phyloP scores from a whole-genome alignment of 495 filamentous ascomycete genomes.

The Penicillium subrubescens region DNA sequence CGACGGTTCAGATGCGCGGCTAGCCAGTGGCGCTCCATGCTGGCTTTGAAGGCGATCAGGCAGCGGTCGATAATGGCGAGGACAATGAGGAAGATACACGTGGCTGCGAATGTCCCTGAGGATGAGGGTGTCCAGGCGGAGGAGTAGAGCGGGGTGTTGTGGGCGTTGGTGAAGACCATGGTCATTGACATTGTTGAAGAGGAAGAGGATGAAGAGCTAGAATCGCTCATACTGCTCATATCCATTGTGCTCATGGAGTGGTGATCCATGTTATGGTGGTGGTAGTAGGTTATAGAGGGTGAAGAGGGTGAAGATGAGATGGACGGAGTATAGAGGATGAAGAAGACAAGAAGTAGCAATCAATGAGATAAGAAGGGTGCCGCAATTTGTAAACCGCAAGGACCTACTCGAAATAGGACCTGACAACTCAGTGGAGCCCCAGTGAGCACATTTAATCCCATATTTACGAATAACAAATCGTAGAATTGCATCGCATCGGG shows the following conservation, averaged over 20 bases:
- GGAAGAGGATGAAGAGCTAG: slow-evolving; percentile 8
- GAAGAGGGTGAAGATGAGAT: not conserved
- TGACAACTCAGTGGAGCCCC: not conserved
- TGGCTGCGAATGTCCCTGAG: slow-evolving; percentile 73
- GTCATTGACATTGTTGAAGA: slow-evolving; percentile 32
- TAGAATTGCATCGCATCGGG: not conserved
- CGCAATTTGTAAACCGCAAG: not conserved
- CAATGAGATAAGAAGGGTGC: not conserved
- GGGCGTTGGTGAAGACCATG: slow-evolving; percentile 63
- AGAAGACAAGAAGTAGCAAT: slow-evolving; percentile 4
- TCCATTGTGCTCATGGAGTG: slow-evolving; percentile 20
- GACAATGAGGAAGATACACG: slow-evolving; percentile 83
- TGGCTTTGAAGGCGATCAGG: slow-evolving; percentile 65
- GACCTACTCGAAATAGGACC: not conserved
- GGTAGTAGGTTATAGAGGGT: not conserved
- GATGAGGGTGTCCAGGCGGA: slow-evolving; percentile 68
- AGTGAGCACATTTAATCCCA: slow-evolving; percentile 11
- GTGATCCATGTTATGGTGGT: slow-evolving; percentile 9
- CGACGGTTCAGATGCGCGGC: slow-evolving; percentile 67
- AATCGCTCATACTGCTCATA: slow-evolving; percentile 11
- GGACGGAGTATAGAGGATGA: too few relatives aligned
- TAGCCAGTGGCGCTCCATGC: slow-evolving; percentile 60
- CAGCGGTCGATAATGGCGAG: slow-evolving; percentile 68
- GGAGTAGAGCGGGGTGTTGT: slow-evolving; percentile 74
- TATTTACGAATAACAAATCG: not conserved